Base-by-base conservation (phyloP, 148 eudicot genomes). In the Rhododendron molle region DNA sequence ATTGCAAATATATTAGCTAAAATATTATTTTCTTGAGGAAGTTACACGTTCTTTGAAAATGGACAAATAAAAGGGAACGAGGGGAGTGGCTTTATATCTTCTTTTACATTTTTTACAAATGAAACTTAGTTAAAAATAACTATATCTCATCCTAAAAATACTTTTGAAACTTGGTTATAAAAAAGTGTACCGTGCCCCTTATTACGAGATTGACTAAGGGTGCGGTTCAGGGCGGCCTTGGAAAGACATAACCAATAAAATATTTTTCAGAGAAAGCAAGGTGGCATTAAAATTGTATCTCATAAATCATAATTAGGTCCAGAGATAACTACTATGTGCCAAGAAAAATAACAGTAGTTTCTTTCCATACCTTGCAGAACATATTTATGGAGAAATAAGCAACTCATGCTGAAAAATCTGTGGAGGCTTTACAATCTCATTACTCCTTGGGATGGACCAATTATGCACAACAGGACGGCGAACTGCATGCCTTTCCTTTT, bases 361-460 rank as follows among this genome's bases (percentile, higher is more conserved):
- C 62, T 78, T n/a, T 54, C 58, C 43, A n/a, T 90, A 97, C 99
- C 99, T 97, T 97, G 89, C 98, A 97, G 84, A 97, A 97, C 98
- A 97, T 95, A 86, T 95, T 97, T 81, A 95, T 90, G 46, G 93
- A 92, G 91, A 97, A 95, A 90, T 94, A 85, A 97, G 98, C 88
- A 97, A 88, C 87, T 95, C 99, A 88, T 97, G 99, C 92, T 97
- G 99, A 88, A 97, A 97, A 89, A 97, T 95, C 90, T 95, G 96
- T 65, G 99, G 99, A 90, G 96, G 88, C 84, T 92, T 91, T 40
- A 84, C 78, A 43, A 89, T 87, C 74, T 87, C 76, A 71, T 86
- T 79, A 77, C 86, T 92, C 76, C 90, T 93, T 85, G 98, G 91
- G 80, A 93, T 92, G 76, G 98, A 97, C 99, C 99, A 97, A 85